phyloP scores from a whole-genome alignment of 192 early-diverging fungal species.

The Podila epigama region DNA sequence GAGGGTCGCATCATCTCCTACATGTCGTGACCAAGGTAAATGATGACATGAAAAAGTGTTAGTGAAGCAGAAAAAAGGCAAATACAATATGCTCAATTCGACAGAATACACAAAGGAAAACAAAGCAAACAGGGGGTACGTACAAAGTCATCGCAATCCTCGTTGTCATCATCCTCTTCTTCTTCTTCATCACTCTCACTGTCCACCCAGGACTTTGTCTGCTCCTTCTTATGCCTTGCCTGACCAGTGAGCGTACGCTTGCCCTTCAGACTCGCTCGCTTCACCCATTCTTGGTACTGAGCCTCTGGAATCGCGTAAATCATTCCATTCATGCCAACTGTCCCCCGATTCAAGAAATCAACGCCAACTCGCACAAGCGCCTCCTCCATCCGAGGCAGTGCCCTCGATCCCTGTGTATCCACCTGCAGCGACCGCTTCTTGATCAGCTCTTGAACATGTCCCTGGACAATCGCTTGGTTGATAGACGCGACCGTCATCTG shows the following conservation, averaged over 20 bases:
- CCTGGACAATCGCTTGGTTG: slow-evolving; percentile 4
- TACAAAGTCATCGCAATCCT: slow-evolving; percentile 27
- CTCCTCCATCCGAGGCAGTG: slow-evolving; percentile 23
- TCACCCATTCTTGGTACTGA: slow-evolving; percentile 54
- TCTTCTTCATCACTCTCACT: slow-evolving; percentile 48
- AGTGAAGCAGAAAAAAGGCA: neutral
- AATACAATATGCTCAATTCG: neutral
- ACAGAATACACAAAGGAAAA: neutral
- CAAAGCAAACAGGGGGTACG: neutral
- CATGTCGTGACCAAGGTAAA: neutral
- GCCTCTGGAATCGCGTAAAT: slow-evolving; percentile 60
- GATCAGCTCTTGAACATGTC: slow-evolving; percentile 11
- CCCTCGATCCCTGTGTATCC: neutral
- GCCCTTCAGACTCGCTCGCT: slow-evolving; percentile 26
- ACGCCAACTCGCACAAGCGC: slow-evolving; percentile 62
- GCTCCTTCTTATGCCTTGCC: slow-evolving; percentile 37
- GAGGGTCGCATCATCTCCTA: slow-evolving; percentile 52
- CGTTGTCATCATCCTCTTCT: slow-evolving; percentile 18
- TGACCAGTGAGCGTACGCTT: slow-evolving; percentile 24
- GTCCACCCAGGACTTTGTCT: slow-evolving; percentile 22
- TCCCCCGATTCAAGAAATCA: slow-evolving; percentile 58
- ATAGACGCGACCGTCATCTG: slow-evolving; percentile 11
- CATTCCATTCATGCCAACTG: slow-evolving; percentile 56
- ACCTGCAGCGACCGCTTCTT: neutral
- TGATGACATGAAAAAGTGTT: neutral